A percentile compares a stretch with the other conserved stretches of the same genome.
Evolutionary conservation across 139 green algal species (phyloP).

Genomic region (Chlamydomonas sphaeroides): DNA sequence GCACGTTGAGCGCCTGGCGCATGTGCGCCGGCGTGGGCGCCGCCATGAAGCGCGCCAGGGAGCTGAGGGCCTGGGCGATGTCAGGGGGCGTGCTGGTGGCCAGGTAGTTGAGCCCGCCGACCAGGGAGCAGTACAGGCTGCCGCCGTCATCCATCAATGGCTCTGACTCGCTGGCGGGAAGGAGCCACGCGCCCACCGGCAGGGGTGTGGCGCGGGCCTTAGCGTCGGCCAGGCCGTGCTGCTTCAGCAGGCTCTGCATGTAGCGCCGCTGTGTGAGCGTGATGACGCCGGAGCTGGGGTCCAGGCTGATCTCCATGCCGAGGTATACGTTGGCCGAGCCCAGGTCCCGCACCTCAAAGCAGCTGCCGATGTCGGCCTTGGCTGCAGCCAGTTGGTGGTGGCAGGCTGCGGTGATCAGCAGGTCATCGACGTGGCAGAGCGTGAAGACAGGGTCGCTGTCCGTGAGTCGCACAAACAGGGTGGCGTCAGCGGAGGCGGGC

Average conservation of each 20-base stretch:
- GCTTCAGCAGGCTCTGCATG: neutral
- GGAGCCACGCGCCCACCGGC: too few species aligned
- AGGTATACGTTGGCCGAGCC: neutral
- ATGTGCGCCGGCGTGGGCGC: neutral
- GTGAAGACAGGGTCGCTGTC: neutral
- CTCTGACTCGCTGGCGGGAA: too few species aligned
- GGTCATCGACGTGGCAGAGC: slow-evolving; percentile 46
- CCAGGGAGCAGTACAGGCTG: neutral
- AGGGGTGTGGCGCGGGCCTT: too few species aligned
- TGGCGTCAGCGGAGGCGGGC: slow-evolving; percentile 37
- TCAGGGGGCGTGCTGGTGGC: neutral
- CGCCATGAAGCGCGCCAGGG: neutral
- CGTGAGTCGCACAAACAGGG: slow-evolving; percentile 20
- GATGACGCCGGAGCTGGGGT: neutral
- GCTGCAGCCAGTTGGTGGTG: neutral
- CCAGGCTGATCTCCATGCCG: neutral
- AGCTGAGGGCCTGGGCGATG: neutral
- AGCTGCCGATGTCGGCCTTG: neutral
- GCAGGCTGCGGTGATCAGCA: neutral
- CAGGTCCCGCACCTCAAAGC: neutral
- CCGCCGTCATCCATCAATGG: too few species aligned
- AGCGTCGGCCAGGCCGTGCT: neutral
- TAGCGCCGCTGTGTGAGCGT: neutral
- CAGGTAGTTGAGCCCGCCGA: neutral
- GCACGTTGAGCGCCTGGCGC: neutral